Percentiles rank a stretch among this genome's conserved stretches.
These are phyloP conservation scores for Puccinia horiana DNA, from an alignment of 1,284 basidiomycete genomes.

Conservation along the genomic window DNA sequence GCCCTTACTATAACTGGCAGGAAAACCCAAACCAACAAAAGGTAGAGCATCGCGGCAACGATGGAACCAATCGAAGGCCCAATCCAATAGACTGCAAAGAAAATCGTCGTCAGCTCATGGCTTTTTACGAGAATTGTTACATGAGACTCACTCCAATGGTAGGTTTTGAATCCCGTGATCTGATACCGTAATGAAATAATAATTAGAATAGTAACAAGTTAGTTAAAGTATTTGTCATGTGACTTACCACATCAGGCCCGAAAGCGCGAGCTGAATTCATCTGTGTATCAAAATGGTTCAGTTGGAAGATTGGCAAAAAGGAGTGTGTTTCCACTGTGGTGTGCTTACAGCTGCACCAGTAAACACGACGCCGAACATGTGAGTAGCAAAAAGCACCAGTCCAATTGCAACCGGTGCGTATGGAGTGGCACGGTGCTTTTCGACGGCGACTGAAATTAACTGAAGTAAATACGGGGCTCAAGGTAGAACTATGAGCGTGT, in stretches of 20 bases:
- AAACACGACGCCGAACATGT: conserved; percentile 50
- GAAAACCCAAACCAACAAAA: conserved; percentile 26
- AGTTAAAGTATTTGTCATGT: not conserved
- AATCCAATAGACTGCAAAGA: conserved; percentile 41
- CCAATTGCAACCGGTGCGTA: conserved; percentile 51
- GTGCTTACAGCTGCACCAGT: conserved; percentile 52
- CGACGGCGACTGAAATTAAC: conserved; percentile 47
- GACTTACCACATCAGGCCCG: conserved; percentile 50
- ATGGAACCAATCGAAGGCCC: conserved; percentile 41
- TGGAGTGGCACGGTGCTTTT: conserved; percentile 51
- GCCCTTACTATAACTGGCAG: not conserved
- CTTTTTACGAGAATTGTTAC: not conserved
- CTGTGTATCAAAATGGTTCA: not conserved
- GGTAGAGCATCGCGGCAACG: conserved; percentile 27
- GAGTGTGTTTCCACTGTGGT: not conserved
- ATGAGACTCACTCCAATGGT: conserved; percentile 37
- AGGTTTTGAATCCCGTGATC: conserved; percentile 43
- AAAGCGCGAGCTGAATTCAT: conserved; percentile 51
- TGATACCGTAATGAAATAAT: not conserved
- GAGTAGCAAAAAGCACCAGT: conserved; percentile 51
- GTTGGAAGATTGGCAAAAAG: not conserved
- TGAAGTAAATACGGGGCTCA: not conserved
- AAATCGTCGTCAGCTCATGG: not conserved
- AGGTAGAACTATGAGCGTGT: not conserved
- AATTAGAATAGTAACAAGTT: not conserved